Evolutionary conservation across 2,329 filamentous ascomycete genomes (phyloP).

Genomic region (Xylariales sp.): DNA sequence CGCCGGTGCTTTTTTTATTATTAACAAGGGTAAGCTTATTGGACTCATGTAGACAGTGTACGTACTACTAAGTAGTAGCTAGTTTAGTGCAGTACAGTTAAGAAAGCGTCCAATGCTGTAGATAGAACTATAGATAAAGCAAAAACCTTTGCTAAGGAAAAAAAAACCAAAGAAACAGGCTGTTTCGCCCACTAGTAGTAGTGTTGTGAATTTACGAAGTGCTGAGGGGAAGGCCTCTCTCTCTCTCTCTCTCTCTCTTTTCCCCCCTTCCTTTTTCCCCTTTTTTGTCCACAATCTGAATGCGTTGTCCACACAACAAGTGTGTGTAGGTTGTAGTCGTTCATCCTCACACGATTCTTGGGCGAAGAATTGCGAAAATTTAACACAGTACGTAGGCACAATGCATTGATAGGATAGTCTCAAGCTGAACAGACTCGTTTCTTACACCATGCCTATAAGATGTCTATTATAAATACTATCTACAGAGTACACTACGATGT

Average conservation of each 20-base stretch:
- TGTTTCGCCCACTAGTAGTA: too few relatives aligned
- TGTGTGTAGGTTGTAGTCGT: neutral
- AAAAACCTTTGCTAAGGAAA: too few relatives aligned
- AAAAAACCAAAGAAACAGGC: too few relatives aligned
- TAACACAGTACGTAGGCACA: neutral
- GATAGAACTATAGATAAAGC: neutral
- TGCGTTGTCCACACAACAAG: neutral
- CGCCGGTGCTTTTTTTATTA: constrained; percentile 1
- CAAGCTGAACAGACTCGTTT: constrained; percentile 23
- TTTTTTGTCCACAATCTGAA: too few relatives aligned
- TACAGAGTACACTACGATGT: too few relatives aligned
- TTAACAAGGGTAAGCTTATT: constrained; percentile 8
- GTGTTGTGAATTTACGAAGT: too few relatives aligned
- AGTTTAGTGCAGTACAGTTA: too few relatives aligned
- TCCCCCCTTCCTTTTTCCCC: too few relatives aligned
- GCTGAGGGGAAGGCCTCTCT: neutral
- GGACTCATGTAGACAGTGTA: too few relatives aligned
- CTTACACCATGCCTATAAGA: constrained; percentile 5
- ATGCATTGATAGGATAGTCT: neutral
- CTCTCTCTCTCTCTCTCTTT: neutral
- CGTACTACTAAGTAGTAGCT: too few relatives aligned
- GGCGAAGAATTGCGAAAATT: constrained; percentile 8
- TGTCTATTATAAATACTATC: constrained; percentile 27
- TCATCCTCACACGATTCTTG: neutral
- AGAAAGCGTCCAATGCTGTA: constrained; percentile 5